Evolutionary conservation across 148 eudicot species (phyloP), one percentile per base, ranked within the genome.

Genomic region (Mesembryanthemum crystallinum): DNA sequence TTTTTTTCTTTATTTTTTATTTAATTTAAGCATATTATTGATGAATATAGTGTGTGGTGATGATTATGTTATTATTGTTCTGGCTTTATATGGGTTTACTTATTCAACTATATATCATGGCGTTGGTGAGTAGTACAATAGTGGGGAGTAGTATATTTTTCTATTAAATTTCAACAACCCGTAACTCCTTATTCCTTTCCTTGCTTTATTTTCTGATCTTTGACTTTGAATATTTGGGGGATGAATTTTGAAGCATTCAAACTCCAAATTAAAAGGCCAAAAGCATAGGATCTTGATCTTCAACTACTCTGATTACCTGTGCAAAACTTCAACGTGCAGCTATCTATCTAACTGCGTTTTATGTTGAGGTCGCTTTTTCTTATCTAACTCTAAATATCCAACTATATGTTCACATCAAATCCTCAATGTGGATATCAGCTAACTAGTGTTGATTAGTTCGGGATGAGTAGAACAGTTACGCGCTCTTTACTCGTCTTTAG

Each of bases 261-360:
- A 69, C 9, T 45, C 14, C 49, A 45, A 6, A 6, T 12, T 12
- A 45, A 67, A 52, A 75, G 54, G 78, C 71, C 78, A 75, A 66
- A 32, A 33, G 64, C 27, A n/a, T 75, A 75, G 71, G 78, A 75
- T 75, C 71, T 52, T n/a, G n/a, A n/a, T n/a, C n/a, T n/a, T 66
- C 71, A 75, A 65, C 77, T 64, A 74, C 78, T 65, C 63, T 74
- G 61, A 45, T 69, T 20, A 74, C 29, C 28, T 42, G 67, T 64
- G 54, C 9, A 23, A 47, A 43, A 63, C 68, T 74, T 73, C 60
- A 47, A 73, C 76, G 14, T 73, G 74, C 45, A 71, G 25, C 32
- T 33, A 45, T 10, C 49, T 45, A n/a, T n/a, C 6, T 45, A 45
- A 8, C 49, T 45, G 63, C 58, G 32, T 13, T 71, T 32, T 71